These are phyloP conservation scores for Isabelozyma pseudorhagii DNA, from an alignment of 805 yeast species.

Conservation along the genomic window DNA sequence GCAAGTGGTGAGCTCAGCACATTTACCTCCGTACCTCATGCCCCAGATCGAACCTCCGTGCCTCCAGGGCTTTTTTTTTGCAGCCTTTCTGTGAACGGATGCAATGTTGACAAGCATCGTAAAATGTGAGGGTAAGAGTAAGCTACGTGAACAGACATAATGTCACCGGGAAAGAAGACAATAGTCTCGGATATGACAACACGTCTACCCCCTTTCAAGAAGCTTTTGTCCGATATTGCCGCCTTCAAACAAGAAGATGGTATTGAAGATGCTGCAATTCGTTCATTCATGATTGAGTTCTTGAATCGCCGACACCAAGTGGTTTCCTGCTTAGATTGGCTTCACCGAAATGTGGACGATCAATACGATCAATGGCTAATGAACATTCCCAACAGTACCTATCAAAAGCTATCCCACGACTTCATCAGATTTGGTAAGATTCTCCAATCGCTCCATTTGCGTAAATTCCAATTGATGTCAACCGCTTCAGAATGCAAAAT, in stretches of 20 bases:
- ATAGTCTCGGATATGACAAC: background rate
- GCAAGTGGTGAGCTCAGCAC: background rate
- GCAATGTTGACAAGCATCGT: background rate
- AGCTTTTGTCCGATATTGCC: background rate
- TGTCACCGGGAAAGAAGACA: background rate
- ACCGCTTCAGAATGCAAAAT: conserved; percentile 1
- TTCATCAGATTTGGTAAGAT: background rate
- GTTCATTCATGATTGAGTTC: background rate
- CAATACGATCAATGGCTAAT: background rate
- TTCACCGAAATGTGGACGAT: background rate
- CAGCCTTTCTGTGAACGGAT: background rate
- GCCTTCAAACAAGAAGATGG: background rate
- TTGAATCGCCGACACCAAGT: background rate
- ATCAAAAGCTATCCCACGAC: background rate
- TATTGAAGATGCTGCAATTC: background rate
- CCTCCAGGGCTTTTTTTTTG: background rate
- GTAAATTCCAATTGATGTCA: background rate
- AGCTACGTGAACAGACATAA: no score
- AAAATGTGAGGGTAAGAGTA: background rate
- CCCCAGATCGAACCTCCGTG: no score
- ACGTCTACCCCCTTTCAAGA: background rate
- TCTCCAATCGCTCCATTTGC: background rate
- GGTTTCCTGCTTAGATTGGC: background rate
- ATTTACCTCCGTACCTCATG: background rate
- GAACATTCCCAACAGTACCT: background rate